phyloP scores from a whole-genome alignment of 306 rosid genomes.

The Datisca glomerata region DNA sequence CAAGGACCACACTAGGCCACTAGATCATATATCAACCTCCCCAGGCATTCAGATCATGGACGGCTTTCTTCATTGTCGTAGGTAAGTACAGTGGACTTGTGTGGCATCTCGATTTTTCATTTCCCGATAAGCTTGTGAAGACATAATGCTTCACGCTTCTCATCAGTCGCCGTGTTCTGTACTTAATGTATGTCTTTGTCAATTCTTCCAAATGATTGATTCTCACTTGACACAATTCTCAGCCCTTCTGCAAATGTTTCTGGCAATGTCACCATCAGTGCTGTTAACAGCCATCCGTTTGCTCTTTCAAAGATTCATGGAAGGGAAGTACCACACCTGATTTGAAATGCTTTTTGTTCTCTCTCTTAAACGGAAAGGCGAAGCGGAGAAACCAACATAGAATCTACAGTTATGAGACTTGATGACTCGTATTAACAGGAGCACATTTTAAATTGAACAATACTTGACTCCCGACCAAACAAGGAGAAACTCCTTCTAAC shows the following conservation, averaged over 20 bases:
- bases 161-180: constrained; percentile 12
- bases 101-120: no score
- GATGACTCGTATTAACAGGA: no score
- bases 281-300: constrained; percentile 16
- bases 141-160: constrained; percentile 15
- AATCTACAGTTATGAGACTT: no score
- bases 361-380: no score
- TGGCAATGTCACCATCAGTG: constrained; percentile 18
- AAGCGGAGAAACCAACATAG: no score
- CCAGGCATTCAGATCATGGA: constrained; percentile 17
- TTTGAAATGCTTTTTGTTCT: constrained; percentile 14
- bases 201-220: constrained; percentile 17
- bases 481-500: no score
- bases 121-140: constrained; percentile 2
- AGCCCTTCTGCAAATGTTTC: constrained; percentile 23
- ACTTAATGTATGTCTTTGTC: constrained; percentile 19
- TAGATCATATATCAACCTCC: constrained; percentile 18
- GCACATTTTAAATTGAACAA: no score
- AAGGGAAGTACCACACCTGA: constrained; percentile 23
- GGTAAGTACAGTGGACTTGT: constrained; percentile 42
- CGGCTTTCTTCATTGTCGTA: constrained; percentile 21
- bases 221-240: constrained; percentile 14
- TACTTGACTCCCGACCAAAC: no score
- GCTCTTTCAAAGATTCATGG: constrained; percentile 11
- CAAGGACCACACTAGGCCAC: constrained; percentile 12